A percentile compares a stretch with the other conserved stretches of the same genome.
Conservation (phyloP, 2,329 filamentous ascomycete genomes). For the Kalmusia sp. region DNA sequence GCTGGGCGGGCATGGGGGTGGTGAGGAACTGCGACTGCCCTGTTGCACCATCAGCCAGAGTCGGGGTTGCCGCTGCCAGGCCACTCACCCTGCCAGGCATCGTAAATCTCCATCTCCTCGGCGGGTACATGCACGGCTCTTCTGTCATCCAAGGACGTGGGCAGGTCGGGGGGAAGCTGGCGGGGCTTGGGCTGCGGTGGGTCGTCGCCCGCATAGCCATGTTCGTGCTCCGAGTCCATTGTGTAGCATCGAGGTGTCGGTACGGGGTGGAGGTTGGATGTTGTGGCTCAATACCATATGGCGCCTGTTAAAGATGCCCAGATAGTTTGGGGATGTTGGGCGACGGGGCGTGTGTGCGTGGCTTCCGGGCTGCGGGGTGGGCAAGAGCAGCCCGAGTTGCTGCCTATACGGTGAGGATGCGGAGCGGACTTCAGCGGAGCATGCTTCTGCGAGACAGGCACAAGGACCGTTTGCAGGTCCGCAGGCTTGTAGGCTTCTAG, state of each 20-base stretch:
- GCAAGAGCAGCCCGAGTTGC: background rate
- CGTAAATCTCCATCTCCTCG: constrained; percentile 94
- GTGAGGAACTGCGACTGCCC: constrained; percentile 96
- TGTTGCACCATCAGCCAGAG: constrained; percentile 48
- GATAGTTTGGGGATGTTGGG: too few relatives aligned
- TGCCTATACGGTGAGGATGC: background rate
- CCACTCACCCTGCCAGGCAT: constrained; percentile 91
- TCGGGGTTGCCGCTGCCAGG: constrained; percentile 16
- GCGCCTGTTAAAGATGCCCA: too few relatives aligned
- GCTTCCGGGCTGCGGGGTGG: background rate
- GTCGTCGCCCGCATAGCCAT: constrained; percentile 41
- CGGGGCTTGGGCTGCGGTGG: constrained; percentile 42
- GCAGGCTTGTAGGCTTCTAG: background rate
- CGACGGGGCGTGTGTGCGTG: background rate
- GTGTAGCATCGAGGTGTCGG: constrained; percentile 33
- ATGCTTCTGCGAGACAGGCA: background rate
- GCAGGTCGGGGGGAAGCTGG: constrained; percentile 81
- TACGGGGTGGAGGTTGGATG: background rate
- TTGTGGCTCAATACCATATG: background rate
- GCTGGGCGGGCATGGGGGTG: constrained; percentile 82
- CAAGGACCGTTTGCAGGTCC: too few relatives aligned
- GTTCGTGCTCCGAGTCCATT: constrained; percentile 46
- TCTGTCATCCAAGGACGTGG: constrained; percentile 89
- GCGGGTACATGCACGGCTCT: constrained; percentile 71
- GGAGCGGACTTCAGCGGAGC: background rate